Conservation (phyloP, 345 rosid genomes). For the Gossypium bickii region DNA sequence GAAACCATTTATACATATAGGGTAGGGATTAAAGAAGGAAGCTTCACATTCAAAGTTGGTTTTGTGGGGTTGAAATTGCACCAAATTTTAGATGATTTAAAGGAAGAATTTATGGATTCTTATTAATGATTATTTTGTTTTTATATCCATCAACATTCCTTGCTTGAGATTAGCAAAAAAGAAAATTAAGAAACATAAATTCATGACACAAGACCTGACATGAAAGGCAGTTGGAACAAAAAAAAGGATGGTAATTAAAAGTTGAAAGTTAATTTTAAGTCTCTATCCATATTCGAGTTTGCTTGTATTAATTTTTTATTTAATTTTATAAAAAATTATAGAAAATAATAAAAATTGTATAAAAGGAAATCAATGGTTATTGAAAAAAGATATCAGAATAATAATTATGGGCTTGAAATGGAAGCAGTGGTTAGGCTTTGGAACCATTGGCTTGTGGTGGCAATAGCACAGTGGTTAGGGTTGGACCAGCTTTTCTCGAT, state of each 20-base stretch:
- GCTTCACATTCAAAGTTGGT: slow-evolving; percentile 4
- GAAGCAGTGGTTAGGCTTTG: background rate
- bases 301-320: no score
- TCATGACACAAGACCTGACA: slow-evolving; percentile 6
- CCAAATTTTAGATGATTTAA: slow-evolving; percentile 4
- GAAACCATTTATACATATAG: background rate
- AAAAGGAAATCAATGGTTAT: no score
- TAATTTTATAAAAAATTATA: no score
- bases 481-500: background rate
- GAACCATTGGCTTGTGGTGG: background rate
- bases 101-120: background rate
- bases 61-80: background rate
- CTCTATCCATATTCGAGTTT: no score
- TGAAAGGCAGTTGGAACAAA: slow-evolving; percentile 1
- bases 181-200: background rate
- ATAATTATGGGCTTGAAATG: background rate
- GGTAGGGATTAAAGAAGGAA: background rate
- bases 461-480: background rate
- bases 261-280: background rate
- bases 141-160: background rate
- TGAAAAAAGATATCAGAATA: background rate
- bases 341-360: no score
- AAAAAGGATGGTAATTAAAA: background rate
- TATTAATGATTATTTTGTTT: background rate
- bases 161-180: background rate